Percentiles rank a stretch among this genome's conserved stretches.
These are phyloP conservation scores for Aspergillus fischeri DNA, from an alignment of 2,329 filamentous ascomycete species.

Conservation along the genomic window DNA sequence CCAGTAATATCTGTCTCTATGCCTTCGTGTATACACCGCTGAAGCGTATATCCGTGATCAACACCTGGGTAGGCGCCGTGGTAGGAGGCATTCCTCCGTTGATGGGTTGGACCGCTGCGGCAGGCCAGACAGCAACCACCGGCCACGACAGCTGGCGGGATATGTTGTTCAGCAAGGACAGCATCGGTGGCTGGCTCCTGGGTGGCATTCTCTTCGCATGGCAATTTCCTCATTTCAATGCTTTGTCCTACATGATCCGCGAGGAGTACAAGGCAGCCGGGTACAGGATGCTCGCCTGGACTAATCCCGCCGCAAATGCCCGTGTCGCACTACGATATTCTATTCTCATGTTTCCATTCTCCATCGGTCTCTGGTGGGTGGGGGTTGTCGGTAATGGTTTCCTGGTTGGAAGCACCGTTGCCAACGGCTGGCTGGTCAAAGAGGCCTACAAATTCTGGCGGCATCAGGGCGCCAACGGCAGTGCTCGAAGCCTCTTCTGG, in stretches of 20 bases:
- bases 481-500: conserved; percentile 86
- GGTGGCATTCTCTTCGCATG: conserved; percentile 83
- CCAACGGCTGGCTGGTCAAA: conserved; percentile 80
- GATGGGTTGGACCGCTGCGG: conserved; percentile 97
- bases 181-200: conserved; percentile 80
- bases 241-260: conserved; percentile 80
- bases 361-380: conserved; percentile 69
- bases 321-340: conserved; percentile 87
- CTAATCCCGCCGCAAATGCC: conserved; percentile 77
- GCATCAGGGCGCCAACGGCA: conserved; percentile 71
- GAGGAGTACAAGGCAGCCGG: conserved; percentile 77
- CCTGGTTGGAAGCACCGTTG: conserved; percentile 70
- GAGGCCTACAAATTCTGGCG: conserved; percentile 81
- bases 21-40: conserved; percentile 89
- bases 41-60: conserved; percentile 79
- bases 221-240: conserved; percentile 99
- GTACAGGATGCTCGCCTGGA: conserved; percentile 74
- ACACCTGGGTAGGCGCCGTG: conserved; percentile 92
- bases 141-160: conserved; percentile 72
- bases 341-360: conserved; percentile 79
- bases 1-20: conserved; percentile 81
- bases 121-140: conserved; percentile 73
- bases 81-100: conserved; percentile 91
- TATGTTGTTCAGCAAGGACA: conserved; percentile 66
- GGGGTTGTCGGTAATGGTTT: conserved; percentile 86